These are phyloP conservation scores for Puccinia triticina DNA, from an alignment of 1,284 basidiomycete species.

Conservation along the genomic window DNA sequence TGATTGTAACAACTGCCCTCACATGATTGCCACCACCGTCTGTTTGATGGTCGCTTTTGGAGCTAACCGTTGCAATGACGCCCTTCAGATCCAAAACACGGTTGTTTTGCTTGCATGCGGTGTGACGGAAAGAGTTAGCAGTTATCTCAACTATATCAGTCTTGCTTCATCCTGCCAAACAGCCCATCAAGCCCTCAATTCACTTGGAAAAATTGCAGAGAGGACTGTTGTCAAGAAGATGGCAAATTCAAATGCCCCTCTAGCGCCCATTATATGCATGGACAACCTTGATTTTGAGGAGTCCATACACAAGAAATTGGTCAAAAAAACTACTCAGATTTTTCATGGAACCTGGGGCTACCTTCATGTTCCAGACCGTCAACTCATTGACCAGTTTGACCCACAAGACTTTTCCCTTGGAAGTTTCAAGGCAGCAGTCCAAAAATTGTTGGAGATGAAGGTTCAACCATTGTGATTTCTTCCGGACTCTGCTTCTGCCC, in stretches of 20 bases:
- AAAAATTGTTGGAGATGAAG: no score
- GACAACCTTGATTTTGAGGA: slow-evolving; percentile 32
- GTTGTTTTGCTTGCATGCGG: not conserved
- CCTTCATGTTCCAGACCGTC: slow-evolving; percentile 9
- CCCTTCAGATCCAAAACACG: not conserved
- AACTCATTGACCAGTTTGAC: no score
- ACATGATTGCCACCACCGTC: not conserved
- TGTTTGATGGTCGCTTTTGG: not conserved
- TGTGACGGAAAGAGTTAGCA: not conserved
- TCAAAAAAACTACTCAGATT: not conserved
- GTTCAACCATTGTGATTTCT: not conserved
- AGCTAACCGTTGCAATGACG: not conserved
- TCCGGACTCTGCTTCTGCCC: not conserved
- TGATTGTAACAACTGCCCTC: not conserved
- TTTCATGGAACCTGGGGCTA: slow-evolving; percentile 20
- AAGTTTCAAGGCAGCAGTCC: no score
- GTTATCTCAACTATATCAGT: slow-evolving; percentile 8
- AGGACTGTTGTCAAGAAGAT: not conserved
- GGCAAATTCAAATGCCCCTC: not conserved
- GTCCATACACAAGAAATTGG: not conserved
- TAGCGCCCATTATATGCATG: not conserved
- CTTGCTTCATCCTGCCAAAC: not conserved
- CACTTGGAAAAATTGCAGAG: not conserved
- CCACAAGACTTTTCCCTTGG: no score
- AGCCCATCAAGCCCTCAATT: not conserved